Evolutionary conservation across 345 rosid genomes (phyloP), one percentile per base, ranked within the genome.

Genomic region (Gossypium turneri): DNA sequence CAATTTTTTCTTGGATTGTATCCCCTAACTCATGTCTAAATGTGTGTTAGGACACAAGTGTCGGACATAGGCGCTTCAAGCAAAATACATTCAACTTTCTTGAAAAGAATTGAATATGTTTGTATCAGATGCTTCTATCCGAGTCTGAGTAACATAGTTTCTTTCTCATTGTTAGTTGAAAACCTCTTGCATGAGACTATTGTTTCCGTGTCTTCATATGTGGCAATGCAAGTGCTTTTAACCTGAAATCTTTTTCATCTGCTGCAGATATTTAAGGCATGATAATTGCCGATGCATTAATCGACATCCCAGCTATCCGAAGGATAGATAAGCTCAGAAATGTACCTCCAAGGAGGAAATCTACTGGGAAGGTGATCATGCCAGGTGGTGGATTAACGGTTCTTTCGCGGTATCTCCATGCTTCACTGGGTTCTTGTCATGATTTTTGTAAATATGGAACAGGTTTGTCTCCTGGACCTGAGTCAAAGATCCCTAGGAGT

Each of bases 391-490:
- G 79, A 70, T 72, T 60, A 66, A 78, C 76, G 19, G 78, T 82
- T 79, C 55, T 72, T 73, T 90, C 97, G 0, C 90, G 90, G 41
- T 94, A 92, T 74, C 93, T 85, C n/a, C 85, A 84, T 56, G 71
- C 86, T 81, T 83, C 84, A 20, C 75, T 82, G 52, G 83, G 84
- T 68, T 92, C 98, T n/a, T 88, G 84, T 79, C 98, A 92, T 84
- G 97, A 94, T 78, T 66, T 79, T 56, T 94, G 98, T 81, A 94
- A 94, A 80, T 87, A 79, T 34, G 94, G 94, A 52, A 77, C 34
- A 74, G 75, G 27, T 20, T 80, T 62, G 82, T 83, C 59, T n/a
- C 67, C 70, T 34, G 86, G 83, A 75, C 78, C 65, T 75, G 44
- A 51, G 45, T 27, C 60, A 16, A 52, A 52, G 60, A 86, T 81